phyloP scores from a whole-genome alignment of 2,329 filamentous ascomycete genomes.

The Phoma sp. region DNA sequence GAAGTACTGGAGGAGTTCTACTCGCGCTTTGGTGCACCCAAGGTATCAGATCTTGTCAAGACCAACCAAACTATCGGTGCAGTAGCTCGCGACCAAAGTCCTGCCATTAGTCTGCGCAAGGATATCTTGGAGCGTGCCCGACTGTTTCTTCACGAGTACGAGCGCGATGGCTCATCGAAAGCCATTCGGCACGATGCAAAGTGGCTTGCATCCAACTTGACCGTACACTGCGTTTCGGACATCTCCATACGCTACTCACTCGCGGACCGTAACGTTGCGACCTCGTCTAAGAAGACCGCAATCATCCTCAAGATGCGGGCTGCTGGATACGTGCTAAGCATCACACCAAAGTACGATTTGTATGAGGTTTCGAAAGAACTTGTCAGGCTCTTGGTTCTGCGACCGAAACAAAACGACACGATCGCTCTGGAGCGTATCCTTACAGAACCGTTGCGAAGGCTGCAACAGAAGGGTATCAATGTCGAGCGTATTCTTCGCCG shows the following conservation, averaged over 20 bases:
- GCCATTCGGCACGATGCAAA: constrained; percentile 84
- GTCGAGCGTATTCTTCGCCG: constrained; percentile 90
- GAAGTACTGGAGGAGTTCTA: constrained; percentile 88
- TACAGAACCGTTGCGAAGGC: constrained; percentile 79
- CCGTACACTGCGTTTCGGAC: constrained; percentile 77
- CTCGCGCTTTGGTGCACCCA: constrained; percentile 75
- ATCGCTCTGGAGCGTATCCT: constrained; percentile 91
- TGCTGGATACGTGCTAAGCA: constrained; percentile 72
- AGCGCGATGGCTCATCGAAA: constrained; percentile 61
- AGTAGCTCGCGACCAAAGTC: constrained; percentile 68
- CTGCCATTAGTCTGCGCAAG: constrained; percentile 74
- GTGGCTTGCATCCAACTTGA: constrained; percentile 88
- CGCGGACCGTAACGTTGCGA: constrained; percentile 67
- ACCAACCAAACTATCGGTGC: constrained; percentile 77
- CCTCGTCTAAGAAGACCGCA: constrained; percentile 60
- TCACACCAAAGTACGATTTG: constrained; percentile 78
- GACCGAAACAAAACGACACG: constrained; percentile 86
- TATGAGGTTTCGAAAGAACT: constrained; percentile 93
- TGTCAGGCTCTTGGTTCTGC: constrained; percentile 77
- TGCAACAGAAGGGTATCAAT: constrained; percentile 91
- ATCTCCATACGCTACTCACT: constrained; percentile 81
- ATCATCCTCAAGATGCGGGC: constrained; percentile 77
- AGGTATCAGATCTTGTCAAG: constrained; percentile 77
- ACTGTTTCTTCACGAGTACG: constrained; percentile 86
- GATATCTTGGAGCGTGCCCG: constrained; percentile 87